Base-by-base conservation (phyloP, 1,284 basidiomycete genomes). In the Ustilago esculenta region DNA sequence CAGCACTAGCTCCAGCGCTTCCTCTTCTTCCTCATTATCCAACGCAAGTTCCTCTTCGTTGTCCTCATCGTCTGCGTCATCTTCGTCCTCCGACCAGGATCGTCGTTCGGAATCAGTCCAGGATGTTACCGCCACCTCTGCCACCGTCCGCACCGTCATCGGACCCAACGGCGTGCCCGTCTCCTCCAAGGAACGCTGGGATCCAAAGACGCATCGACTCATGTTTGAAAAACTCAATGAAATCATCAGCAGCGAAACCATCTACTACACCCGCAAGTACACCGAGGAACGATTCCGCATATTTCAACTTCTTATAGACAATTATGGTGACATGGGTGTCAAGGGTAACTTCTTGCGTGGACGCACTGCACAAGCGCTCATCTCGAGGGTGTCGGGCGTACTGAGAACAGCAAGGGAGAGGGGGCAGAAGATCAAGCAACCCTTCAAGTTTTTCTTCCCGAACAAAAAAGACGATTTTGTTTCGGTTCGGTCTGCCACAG, bases 141-240 rank as follows among this genome's bases (percentile, higher is more conserved):
- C 50, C 15, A 34, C 50, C 14, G 47, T 54, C 6, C 53, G 58
- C 17, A 58, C 59, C 29, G 23, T 58, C 36, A 58, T 54, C 17
- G 59, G 58, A 0, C 65, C 59, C 4, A 61, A 63, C 7, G 58
- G 58, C 8, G 41, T 54, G 6, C 58, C 59, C 9, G 49, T 61
- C 40, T 63, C 58, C 5, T 69, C 65, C 21, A 61, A 69, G 37
- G 58, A 61, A 41, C 52, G 65, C 15, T 63, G 59, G 65, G 58
- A 58, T 44, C 54, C 54, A 17, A 63, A 63, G 18, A 63, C 53
- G 18, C 58, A 63, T 32, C 40, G 58, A 5, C 68, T 71, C 12
- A 65, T 71, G 56, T 71, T 71, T 14, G 56, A 55, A 18, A 71
- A 71, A 39, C 61, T 71, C 37, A 63, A 66, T 50, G 68, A 71